Percentiles rank a stretch among this genome's conserved stretches.
These are phyloP conservation scores for Metschnikowia noctiluminum DNA, from an alignment of 805 yeast genomes.

Conservation along the genomic window DNA sequence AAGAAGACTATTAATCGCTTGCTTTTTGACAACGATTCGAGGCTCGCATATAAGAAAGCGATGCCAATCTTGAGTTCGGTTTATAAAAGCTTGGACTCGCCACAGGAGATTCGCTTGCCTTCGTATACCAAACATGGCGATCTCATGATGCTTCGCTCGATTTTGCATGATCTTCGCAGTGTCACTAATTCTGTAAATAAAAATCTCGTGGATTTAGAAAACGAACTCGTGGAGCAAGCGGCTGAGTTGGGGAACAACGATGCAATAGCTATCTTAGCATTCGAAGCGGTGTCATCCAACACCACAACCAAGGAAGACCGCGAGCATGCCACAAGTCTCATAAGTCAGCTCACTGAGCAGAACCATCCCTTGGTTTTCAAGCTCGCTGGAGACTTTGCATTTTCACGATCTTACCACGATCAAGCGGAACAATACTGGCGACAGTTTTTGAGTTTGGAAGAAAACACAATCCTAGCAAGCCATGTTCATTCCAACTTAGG, in stretches of 20 bases:
- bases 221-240: constrained; percentile 72
- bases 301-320: constrained; percentile 49
- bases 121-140: constrained; percentile 50
- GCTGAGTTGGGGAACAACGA: constrained; percentile 81
- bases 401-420: constrained; percentile 41
- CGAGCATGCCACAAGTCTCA: constrained; percentile 57
- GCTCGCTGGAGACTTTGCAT: constrained; percentile 74
- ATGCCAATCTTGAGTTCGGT: constrained; percentile 51
- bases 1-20: constrained; percentile 54
- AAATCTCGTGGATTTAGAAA: constrained; percentile 59
- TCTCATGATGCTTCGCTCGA: constrained; percentile 64
- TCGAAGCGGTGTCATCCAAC: constrained; percentile 47
- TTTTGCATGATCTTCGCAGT: constrained; percentile 58
- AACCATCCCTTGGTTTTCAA: constrained; percentile 76
- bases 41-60: constrained; percentile 50
- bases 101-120: constrained; percentile 41
- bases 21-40: constrained; percentile 64
- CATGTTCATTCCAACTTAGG: constrained; percentile 75
- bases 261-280: constrained; percentile 73
- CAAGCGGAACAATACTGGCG: constrained; percentile 62
- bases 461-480: constrained; percentile 56
- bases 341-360: constrained; percentile 52
- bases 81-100: constrained; percentile 46
- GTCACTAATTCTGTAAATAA: constrained; percentile 58
- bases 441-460: constrained; percentile 54